Evolutionary conservation across 441 rosid genomes (phyloP), one percentile per base, ranked within the genome.

Genomic region (Mallotus japonicus): DNA sequence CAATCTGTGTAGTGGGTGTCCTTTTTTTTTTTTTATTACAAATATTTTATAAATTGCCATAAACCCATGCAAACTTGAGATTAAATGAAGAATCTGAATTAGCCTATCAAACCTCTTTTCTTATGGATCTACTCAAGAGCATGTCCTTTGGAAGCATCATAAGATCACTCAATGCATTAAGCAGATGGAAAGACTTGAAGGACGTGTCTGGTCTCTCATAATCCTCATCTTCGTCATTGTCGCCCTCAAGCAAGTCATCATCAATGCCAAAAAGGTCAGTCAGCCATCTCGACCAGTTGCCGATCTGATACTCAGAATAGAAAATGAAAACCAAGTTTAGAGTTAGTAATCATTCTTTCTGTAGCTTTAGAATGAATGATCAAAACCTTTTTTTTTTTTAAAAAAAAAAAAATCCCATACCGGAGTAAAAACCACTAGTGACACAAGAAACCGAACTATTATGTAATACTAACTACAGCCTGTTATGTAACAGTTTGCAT

Each of bases 121-220:
- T 80, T 75, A 90, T 85, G 67, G 87, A 76, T 77, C 73, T 83
- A 79, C 84, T 78, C 65, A 90, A 81, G 62, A 96, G 96, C 97
- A 93, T 84, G 81, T 92, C 98, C 81, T 93, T 93, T 11, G 99
- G 98, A 82, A 96, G 97, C 98, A 96, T 96, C 96, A 93, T 87
- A 53, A 96, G 96, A 81, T 93, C 98, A 73, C 98, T 96, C 77
- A 93, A 78, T 4, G 99, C 92, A 80, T 92, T 89, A 47, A 96
- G 94, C 69, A 89, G 96, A 84, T 79, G 82, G 81, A 96, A 96
- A 69, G 93, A 76, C 80, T 92, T 90, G 74, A 88, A 88, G 28
- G 94, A 84, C 42, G 75, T 63, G 58, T 87, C 90, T 51, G 59
- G 80, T 73, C 80, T 74, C 46, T 76, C 77, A 61, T 81, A 86